Percentiles rank a stretch among this genome's conserved stretches.
Conservation (phyloP, 257 asterid genomes). For the Petrea volubilis region DNA sequence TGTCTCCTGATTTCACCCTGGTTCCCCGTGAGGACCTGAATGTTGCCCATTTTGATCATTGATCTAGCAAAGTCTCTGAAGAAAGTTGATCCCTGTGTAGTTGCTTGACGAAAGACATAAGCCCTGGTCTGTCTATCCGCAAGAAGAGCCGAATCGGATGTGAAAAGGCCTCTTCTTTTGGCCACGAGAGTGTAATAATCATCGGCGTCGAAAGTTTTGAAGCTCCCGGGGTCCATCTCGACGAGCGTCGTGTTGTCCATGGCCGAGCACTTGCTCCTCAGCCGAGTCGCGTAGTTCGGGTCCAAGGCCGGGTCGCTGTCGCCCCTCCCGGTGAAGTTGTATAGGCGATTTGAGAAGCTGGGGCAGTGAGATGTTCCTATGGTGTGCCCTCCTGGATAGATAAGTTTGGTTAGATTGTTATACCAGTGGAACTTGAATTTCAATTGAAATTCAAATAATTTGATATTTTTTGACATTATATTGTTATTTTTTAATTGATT, state of each 20-base stretch:
- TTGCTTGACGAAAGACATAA: slow-evolving; percentile 33
- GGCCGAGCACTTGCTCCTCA: slow-evolving; percentile 43
- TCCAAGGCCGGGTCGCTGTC: slow-evolving; percentile 61
- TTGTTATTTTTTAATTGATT: too few relatives aligned
- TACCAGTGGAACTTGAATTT: too few relatives aligned
- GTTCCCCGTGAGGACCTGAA: slow-evolving; percentile 48
- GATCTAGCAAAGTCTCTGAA: slow-evolving; percentile 42
- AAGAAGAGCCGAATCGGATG: slow-evolving; percentile 55
- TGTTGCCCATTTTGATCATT: slow-evolving; percentile 57
- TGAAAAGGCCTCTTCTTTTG: slow-evolving; percentile 48
- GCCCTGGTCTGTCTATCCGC: slow-evolving; percentile 34
- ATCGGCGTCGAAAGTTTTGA: slow-evolving; percentile 35
- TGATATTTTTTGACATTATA: too few relatives aligned
- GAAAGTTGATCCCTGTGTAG: slow-evolving; percentile 28
- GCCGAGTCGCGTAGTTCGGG: slow-evolving; percentile 35
- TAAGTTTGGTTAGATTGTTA: too few relatives aligned
- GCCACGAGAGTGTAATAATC: slow-evolving; percentile 39
- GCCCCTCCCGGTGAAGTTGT: slow-evolving; percentile 68
- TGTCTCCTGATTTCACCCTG: slow-evolving; percentile 52
- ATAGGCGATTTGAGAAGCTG: slow-evolving; percentile 48
- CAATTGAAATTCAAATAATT: too few relatives aligned
- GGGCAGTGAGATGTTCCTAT: slow-evolving; percentile 59
- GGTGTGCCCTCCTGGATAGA: slow-evolving; percentile 48
- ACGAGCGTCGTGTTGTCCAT: slow-evolving; percentile 41
- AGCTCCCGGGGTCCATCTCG: slow-evolving; percentile 70